Conservation (phyloP, 2,329 filamentous ascomycete species). For the Paracamarosporium sp. region DNA sequence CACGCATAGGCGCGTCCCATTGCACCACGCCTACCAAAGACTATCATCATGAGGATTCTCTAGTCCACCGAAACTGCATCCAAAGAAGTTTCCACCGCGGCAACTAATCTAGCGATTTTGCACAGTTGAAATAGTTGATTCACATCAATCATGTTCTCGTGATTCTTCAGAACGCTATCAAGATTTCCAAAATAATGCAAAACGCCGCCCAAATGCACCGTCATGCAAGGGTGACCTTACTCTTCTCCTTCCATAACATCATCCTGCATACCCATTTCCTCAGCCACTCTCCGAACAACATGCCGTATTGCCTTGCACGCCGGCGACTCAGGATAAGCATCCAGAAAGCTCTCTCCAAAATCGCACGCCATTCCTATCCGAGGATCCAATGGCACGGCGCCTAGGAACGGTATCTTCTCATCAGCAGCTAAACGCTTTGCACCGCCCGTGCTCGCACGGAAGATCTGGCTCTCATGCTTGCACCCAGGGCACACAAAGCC, state of each 20-base stretch:
- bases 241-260: slow-evolving; percentile 35
- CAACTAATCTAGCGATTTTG: too few relatives aligned
- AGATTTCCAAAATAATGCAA: not conserved
- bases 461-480: slow-evolving; percentile 80
- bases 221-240: not conserved
- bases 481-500: slow-evolving; percentile 96
- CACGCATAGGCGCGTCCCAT: too few relatives aligned
- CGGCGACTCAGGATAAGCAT: slow-evolving; percentile 90
- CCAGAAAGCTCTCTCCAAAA: slow-evolving; percentile 96
- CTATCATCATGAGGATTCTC: too few relatives aligned
- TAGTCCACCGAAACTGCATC: too few relatives aligned
- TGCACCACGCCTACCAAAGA: too few relatives aligned
- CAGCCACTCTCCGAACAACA: slow-evolving; percentile 77
- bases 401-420: slow-evolving; percentile 86
- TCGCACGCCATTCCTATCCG: slow-evolving; percentile 96
- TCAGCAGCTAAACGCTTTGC: slow-evolving; percentile 81
- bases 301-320: slow-evolving; percentile 81
- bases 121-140: too few relatives aligned
- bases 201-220: slow-evolving; percentile 10
- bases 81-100: too few relatives aligned
- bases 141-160: not conserved
- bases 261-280: slow-evolving; percentile 42
- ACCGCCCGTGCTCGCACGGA: slow-evolving; percentile 89
- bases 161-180: not conserved
- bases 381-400: slow-evolving; percentile 88